Conservation (phyloP, 2,329 filamentous ascomycete genomes). For the Cladophialophora carrionii region DNA sequence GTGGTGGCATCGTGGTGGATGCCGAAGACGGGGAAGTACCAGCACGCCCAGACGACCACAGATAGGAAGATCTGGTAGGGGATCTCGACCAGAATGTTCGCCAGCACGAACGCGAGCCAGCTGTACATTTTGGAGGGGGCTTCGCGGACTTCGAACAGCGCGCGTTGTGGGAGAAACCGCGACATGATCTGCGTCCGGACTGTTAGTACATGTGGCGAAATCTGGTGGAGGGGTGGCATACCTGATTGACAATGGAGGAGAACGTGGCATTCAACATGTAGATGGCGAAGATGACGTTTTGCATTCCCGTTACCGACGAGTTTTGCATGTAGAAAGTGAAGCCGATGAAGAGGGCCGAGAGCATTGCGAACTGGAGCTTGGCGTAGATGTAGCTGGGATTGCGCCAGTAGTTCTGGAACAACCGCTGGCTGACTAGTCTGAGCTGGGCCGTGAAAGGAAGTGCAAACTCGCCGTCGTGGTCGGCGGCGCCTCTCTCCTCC, state of each 20-base stretch:
- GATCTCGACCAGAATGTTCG: conserved; percentile 70
- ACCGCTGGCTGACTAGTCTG: conserved; percentile 66
- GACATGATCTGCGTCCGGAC: conserved; percentile 59
- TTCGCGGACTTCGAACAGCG: conserved; percentile 69
- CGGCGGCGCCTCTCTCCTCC: background rate
- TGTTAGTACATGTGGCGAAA: conserved; percentile 36
- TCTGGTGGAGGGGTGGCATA: conserved; percentile 43
- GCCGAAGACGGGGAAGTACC: conserved; percentile 73
- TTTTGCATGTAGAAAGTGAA: conserved; percentile 71
- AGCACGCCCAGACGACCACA: conserved; percentile 69
- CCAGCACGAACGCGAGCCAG: conserved; percentile 72
- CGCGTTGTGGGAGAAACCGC: conserved; percentile 69
- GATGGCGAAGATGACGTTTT: conserved; percentile 72
- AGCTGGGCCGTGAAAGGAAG: conserved; percentile 71
- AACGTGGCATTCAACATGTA: conserved; percentile 67
- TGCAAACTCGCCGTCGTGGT: conserved; percentile 68
- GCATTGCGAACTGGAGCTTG: conserved; percentile 61
- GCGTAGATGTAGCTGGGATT: conserved; percentile 80
- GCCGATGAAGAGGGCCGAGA: conserved; percentile 53
- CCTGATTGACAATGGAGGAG: conserved; percentile 58
- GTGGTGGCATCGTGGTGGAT: conserved; percentile 57
- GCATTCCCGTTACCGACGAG: conserved; percentile 65
- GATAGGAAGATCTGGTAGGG: conserved; percentile 66
- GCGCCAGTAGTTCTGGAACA: conserved; percentile 89
- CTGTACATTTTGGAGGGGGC: conserved; percentile 72